Conservation (phyloP, 106 monocot genomes). For the Allium sativum region DNA sequence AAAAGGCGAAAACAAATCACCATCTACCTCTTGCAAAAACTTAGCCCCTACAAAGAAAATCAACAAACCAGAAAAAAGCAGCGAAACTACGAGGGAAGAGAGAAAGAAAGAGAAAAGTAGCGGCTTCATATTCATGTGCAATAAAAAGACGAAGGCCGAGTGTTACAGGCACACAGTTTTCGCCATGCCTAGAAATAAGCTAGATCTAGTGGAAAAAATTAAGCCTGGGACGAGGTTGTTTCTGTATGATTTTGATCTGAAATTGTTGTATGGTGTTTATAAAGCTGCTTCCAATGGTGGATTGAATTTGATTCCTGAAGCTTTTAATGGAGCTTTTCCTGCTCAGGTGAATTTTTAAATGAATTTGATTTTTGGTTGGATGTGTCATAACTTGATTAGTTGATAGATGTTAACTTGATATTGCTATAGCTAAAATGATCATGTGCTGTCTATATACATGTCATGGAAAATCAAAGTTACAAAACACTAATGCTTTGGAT, state of each 20-base stretch:
- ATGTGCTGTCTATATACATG: no score
- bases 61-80: no score
- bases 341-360: constrained; percentile 48
- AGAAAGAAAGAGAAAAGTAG: constrained; percentile 22
- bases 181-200: constrained; percentile 37
- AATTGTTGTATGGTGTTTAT: constrained; percentile 55
- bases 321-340: constrained; percentile 44
- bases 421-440: no score
- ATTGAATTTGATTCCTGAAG: constrained; percentile 24
- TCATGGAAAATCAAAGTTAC: no score
- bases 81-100: background rate
- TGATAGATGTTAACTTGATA: no score
- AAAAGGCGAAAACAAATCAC: no score
- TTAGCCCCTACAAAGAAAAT: no score
- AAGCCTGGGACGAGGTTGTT: constrained; percentile 42
- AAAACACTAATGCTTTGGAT: no score
- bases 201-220: constrained; percentile 43
- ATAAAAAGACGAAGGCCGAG: constrained; percentile 42
- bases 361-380: no score
- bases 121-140: constrained; percentile 76
- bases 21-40: no score
- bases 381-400: no score
- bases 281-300: constrained; percentile 32
- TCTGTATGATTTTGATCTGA: constrained; percentile 55
- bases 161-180: constrained; percentile 45